Conservation (phyloP, 257 asterid species). For the Solanum rostratum region DNA sequence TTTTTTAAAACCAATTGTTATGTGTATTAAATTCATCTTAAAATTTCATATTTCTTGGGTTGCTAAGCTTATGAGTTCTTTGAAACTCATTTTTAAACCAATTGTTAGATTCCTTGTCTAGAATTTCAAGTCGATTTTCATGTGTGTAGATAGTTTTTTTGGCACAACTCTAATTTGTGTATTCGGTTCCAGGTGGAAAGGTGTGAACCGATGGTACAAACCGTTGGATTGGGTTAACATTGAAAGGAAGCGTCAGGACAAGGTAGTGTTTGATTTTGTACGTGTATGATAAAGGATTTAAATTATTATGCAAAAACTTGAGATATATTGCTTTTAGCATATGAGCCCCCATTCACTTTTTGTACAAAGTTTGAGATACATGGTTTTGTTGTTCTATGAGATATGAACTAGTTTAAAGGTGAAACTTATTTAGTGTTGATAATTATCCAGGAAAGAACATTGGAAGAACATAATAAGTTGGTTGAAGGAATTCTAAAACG, state of each 20-base stretch:
- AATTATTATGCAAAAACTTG: not conserved
- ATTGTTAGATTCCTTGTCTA: no score
- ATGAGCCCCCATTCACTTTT: not conserved
- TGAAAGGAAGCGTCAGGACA: conserved; percentile 71
- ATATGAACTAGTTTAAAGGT: not conserved
- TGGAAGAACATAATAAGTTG: conserved; percentile 58
- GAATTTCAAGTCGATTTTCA: no score
- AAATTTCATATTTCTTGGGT: not conserved
- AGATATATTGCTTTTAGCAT: not conserved
- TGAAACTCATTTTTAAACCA: not conserved
- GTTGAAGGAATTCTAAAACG: conserved; percentile 48
- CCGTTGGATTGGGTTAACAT: conserved; percentile 66
- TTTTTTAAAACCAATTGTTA: not conserved
- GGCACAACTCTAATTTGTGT: not conserved
- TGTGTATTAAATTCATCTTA: not conserved
- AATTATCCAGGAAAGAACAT: conserved; percentile 47
- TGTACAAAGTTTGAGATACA: not conserved
- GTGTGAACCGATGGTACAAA: conserved; percentile 38
- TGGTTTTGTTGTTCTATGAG: not conserved
- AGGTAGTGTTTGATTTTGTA: conserved; percentile 30
- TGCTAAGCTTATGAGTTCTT: not conserved
- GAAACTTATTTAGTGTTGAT: not conserved
- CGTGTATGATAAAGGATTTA: not conserved
- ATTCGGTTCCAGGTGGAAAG: conserved; percentile 59
- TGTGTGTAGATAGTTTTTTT: not conserved